These are phyloP conservation scores for Prunus kanzakura DNA, from an alignment of 306 rosid genomes.

Conservation along the genomic window DNA sequence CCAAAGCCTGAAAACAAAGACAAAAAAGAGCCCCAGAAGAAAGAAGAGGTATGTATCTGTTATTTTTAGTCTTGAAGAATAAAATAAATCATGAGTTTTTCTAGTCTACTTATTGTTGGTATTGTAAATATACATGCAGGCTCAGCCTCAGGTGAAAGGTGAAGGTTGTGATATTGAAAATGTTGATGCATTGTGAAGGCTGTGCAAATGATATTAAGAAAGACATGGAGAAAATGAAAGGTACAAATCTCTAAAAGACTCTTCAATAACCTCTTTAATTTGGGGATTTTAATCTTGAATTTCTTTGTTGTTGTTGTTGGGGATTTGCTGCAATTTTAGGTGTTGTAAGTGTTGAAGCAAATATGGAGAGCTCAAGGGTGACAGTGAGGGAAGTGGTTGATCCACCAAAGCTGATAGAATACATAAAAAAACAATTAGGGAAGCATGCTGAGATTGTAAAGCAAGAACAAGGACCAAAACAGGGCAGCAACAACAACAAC, in stretches of 20 bases:
- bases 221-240: constrained; percentile 49
- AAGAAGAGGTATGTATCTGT: constrained; percentile 25
- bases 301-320: no score
- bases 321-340: constrained; percentile 30
- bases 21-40: constrained; percentile 24
- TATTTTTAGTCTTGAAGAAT: no score
- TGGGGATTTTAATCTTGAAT: not conserved
- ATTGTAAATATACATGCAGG: not conserved
- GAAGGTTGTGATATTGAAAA: constrained; percentile 57
- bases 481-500: no score
- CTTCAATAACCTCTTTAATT: not conserved
- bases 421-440: constrained; percentile 43
- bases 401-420: constrained; percentile 32
- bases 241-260: constrained; percentile 8
- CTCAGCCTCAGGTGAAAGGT: constrained; percentile 32
- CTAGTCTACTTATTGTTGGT: not conserved
- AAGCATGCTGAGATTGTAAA: constrained; percentile 57
- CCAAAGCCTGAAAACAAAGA: constrained; percentile 12
- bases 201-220: constrained; percentile 58
- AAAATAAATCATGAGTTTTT: no score
- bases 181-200: constrained; percentile 65
- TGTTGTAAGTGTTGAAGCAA: constrained; percentile 45
- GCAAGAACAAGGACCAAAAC: constrained; percentile 11
- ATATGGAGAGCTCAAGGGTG: constrained; percentile 52
- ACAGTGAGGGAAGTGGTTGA: constrained; percentile 58